Evolutionary conservation across 164 flowering plant genomes (phyloP).

Genomic region (Tetrastigma voinierianum): DNA sequence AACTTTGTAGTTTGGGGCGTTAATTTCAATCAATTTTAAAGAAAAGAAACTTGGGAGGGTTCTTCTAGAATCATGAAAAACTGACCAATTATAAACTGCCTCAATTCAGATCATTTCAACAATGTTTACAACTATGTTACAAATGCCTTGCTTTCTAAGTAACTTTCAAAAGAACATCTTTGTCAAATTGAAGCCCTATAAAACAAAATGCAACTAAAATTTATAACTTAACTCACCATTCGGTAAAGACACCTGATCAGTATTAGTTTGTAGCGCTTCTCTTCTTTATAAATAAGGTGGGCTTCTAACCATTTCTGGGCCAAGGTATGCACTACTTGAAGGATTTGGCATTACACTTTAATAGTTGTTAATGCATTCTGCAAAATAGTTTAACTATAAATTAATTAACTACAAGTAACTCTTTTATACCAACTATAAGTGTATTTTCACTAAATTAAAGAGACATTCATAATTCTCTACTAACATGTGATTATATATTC

Average conservation of each 20-base stretch:
- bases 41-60: neutral
- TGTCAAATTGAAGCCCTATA: too few species aligned
- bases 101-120: neutral
- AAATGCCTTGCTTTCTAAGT: too few species aligned
- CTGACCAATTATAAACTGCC: neutral
- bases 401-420: neutral
- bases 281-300: slow-evolving; percentile 95
- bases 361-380: slow-evolving; percentile 85
- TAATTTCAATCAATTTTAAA: neutral
- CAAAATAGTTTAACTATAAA: slow-evolving; percentile 10
- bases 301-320: too few species aligned
- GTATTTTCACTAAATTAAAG: neutral
- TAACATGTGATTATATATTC: too few species aligned
- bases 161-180: too few species aligned
- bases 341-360: slow-evolving; percentile 93
- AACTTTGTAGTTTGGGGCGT: too few species aligned
- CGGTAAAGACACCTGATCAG: slow-evolving; percentile 23
- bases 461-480: too few species aligned
- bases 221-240: slow-evolving; percentile 42
- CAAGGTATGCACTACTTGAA: too few species aligned
- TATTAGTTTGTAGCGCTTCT: slow-evolving; percentile 54
- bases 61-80: neutral
- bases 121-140: too few species aligned
- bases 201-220: neutral
- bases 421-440: neutral